These are phyloP conservation scores for Basipetospora chlamydospora DNA, from an alignment of 2,329 filamentous ascomycete genomes.

Conservation along the genomic window DNA sequence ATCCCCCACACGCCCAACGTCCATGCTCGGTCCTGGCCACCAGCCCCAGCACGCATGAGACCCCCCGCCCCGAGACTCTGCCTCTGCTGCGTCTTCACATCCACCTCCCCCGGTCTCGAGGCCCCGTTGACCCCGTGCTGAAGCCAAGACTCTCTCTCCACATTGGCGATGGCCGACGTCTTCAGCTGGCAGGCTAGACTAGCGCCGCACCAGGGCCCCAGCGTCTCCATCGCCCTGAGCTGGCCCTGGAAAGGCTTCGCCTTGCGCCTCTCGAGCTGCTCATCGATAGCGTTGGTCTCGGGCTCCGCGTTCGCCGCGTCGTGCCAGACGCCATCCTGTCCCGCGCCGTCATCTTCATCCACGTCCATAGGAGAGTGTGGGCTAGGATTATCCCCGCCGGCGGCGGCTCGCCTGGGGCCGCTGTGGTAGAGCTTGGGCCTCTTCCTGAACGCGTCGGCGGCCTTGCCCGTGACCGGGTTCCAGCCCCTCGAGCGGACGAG, in stretches of 20 bases:
- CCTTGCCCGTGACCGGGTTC: conserved; percentile 61
- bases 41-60: conserved; percentile 13
- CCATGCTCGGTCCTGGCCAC: conserved; percentile 1
- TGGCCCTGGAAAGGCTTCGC: conserved; percentile 33
- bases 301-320: conserved; percentile 29
- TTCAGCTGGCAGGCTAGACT: conserved; percentile 56
- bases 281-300: conserved; percentile 43
- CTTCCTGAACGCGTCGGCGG: conserved; percentile 36
- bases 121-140: conserved; percentile 52
- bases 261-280: conserved; percentile 33
- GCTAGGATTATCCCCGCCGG: conserved; percentile 11
- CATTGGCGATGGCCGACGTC: conserved; percentile 50
- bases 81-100: conserved; percentile 41
- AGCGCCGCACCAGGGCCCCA: conserved; percentile 63
- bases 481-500: conserved; percentile 59
- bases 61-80: conserved; percentile 49
- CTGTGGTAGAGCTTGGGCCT: conserved; percentile 27
- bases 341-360: conserved; percentile 19
- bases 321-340: conserved; percentile 20
- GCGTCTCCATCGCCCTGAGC: conserved; percentile 50
- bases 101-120: conserved; percentile 42
- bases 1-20: background rate
- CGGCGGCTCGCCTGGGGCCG: conserved; percentile 12
- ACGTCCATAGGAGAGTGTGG: too few species aligned
- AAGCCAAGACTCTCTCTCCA: conserved; percentile 59